Percentiles rank a stretch among this genome's conserved stretches.
Conservation (phyloP, 2,329 filamentous ascomycete genomes). For the Fusarium humuli region DNA sequence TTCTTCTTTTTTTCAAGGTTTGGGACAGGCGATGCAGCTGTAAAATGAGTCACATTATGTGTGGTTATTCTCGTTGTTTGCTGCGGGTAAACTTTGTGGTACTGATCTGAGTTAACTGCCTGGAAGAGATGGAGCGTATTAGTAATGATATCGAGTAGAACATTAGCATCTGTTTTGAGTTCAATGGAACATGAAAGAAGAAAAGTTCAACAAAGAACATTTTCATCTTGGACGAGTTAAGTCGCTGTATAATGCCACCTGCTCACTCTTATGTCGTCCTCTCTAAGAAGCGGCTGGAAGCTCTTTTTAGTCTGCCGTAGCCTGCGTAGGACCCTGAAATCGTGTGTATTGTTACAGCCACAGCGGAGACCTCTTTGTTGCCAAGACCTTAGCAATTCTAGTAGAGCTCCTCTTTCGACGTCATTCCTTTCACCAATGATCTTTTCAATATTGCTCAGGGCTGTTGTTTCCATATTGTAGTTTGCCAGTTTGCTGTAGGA, state of each 20-base stretch:
- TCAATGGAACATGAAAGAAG: not conserved
- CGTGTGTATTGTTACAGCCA: slow-evolving; percentile 19
- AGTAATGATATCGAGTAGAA: not conserved
- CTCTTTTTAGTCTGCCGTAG: not conserved
- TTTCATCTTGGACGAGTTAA: not conserved
- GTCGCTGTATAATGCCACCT: not conserved
- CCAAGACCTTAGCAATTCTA: slow-evolving; percentile 6
- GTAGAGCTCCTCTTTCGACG: slow-evolving; percentile 16
- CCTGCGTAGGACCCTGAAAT: not conserved
- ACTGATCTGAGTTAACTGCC: not conserved
- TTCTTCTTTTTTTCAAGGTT: not conserved
- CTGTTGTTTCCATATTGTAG: not conserved
- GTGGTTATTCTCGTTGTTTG: not conserved
- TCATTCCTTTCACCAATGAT: slow-evolving; percentile 6
- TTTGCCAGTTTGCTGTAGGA: not conserved
- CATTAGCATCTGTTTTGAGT: not conserved
- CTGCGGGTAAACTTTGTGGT: not conserved
- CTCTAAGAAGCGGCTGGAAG: not conserved
- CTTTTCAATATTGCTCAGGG: not conserved
- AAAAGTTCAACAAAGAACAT: not conserved
- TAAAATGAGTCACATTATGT: not conserved
- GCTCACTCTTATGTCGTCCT: not conserved
- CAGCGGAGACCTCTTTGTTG: slow-evolving; percentile 4
- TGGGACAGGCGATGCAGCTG: not conserved
- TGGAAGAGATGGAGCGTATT: not conserved